Base-by-base conservation (phyloP, 805 yeast genomes). In the Candida manassasensis region DNA sequence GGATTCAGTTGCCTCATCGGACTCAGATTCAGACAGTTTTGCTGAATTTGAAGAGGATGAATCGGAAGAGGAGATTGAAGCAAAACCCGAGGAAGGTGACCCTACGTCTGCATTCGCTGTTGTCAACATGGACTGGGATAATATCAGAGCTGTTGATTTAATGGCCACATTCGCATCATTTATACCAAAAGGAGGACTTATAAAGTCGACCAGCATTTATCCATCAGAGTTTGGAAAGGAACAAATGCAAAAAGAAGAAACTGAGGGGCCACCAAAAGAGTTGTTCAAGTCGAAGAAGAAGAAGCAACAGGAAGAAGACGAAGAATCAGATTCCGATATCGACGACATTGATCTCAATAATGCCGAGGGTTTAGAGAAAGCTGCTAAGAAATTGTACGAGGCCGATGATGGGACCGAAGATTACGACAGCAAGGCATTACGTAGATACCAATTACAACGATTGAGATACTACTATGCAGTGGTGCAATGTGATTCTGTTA, bases 71-170 rank as follows among this genome's bases (percentile, higher is more conserved):
- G 47, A 69, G 8, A 84, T 75, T 45, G 71, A 67, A 19, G 65
- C 63, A 7, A 72, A 75, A 35, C 84, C 93, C n/a, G 88, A 84
- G 32, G 81, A 79, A 34, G 94, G 96, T 30, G 96, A 90, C 2
- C 95, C 96, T 19, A 71, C 95, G 1, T 66, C 64, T 21, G 67
- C 84, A 4, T 69, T 93, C 51, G 98, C 98, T 0, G 96, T 82
- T 1, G 97, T 93, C 19, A 93, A 93, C 52, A 68, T 93, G 74
- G 98, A 93, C 55, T 93, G 98, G 98, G 98, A 93, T 49, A 84
- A 93, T 52, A 72, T 93, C n/a, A 74, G 77, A 30, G 84, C 97
- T 0, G 76, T 77, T 3, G 97, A 93, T 55, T 64, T 90, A 43
- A 76, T 85, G 82, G 95, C 95, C 4, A 82, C 97, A 0, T 87